phyloP scores from a whole-genome alignment of 2,329 filamentous ascomycete species.

The Sclerotinia sclerotiorum region DNA sequence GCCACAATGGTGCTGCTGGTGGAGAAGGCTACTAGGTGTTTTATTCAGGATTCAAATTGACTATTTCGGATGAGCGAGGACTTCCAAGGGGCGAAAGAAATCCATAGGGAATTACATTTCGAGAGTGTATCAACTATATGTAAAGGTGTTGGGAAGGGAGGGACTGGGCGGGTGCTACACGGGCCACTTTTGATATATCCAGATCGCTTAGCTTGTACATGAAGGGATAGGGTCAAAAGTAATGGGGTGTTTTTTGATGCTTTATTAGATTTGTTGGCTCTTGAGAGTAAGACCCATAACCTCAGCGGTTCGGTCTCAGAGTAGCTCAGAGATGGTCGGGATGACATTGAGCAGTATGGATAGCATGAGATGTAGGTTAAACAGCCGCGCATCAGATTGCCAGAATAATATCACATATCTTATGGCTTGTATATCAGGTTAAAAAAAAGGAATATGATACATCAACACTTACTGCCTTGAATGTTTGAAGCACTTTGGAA shows the following conservation, averaged over 20 bases:
- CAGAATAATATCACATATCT: constrained; percentile 25
- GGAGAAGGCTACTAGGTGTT: constrained; percentile 35
- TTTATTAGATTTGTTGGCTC: constrained; percentile 39
- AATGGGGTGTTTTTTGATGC: constrained; percentile 32
- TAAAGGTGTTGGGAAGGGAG: constrained; percentile 33
- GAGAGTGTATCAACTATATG: constrained; percentile 38
- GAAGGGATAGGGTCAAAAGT: constrained; percentile 37
- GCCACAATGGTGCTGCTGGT: constrained; percentile 55
- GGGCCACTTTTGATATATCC: constrained; percentile 25
- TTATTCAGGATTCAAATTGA: constrained; percentile 18
- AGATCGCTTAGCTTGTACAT: constrained; percentile 35
- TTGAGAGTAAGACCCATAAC: constrained; percentile 33
- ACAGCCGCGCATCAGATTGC: constrained; percentile 31
- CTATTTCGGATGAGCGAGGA: constrained; percentile 8
- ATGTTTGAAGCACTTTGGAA: not conserved
- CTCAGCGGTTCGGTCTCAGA: constrained; percentile 26
- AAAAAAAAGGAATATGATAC: not conserved
- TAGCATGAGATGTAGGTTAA: constrained; percentile 37
- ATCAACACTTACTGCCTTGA: not conserved
- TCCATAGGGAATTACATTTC: constrained; percentile 29
- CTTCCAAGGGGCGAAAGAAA: constrained; percentile 13
- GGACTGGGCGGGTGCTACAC: constrained; percentile 26
- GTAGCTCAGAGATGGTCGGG: constrained; percentile 17
- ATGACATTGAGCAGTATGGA: constrained; percentile 28
- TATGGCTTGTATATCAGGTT: constrained; percentile 18